phyloP scores from a whole-genome alignment of 352 stramenopile genomes.

The Discostella stelligera region DNA sequence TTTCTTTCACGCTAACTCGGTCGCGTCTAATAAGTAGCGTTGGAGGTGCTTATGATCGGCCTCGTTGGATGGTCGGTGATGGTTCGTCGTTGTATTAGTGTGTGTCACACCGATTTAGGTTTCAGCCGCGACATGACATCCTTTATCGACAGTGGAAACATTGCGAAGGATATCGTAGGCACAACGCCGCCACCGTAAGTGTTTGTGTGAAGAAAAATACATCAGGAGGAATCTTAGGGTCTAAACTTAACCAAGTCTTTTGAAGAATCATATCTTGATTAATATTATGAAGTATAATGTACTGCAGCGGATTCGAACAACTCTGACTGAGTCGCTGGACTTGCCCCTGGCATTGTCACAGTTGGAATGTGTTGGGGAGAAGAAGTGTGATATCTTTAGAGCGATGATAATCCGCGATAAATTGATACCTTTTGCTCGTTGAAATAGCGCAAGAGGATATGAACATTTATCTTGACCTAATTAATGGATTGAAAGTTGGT shows the following conservation, averaged over 20 bases:
- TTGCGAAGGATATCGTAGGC: constrained; percentile 53
- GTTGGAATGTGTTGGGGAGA: no score
- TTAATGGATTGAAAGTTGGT: not conserved
- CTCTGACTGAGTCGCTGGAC: no score
- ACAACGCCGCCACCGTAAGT: constrained; percentile 79
- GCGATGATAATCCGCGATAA: no score
- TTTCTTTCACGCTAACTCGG: constrained; percentile 15
- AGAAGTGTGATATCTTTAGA: no score
- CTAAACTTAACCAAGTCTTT: no score
- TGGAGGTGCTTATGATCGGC: constrained; percentile 77
- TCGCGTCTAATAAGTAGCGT: constrained; percentile 66
- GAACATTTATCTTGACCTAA: constrained; percentile 45
- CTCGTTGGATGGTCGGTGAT: constrained; percentile 73
- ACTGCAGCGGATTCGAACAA: no score
- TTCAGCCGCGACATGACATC: constrained; percentile 67
- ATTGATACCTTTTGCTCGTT: constrained; percentile 39
- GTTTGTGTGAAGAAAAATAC: constrained; percentile 4
- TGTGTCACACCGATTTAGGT: constrained; percentile 40
- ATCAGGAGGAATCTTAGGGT: not conserved
- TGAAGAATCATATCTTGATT: no score
- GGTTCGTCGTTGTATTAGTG: constrained; percentile 61
- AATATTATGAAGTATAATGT: no score
- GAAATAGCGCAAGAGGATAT: constrained; percentile 46
- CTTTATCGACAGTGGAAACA: constrained; percentile 44
- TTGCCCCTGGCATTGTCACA: no score